Percentiles rank a stretch among this genome's conserved stretches.
Evolutionary conservation across 768 basidiomycete genomes (phyloP).

Genomic region (Gloeostereum incarnatum): DNA sequence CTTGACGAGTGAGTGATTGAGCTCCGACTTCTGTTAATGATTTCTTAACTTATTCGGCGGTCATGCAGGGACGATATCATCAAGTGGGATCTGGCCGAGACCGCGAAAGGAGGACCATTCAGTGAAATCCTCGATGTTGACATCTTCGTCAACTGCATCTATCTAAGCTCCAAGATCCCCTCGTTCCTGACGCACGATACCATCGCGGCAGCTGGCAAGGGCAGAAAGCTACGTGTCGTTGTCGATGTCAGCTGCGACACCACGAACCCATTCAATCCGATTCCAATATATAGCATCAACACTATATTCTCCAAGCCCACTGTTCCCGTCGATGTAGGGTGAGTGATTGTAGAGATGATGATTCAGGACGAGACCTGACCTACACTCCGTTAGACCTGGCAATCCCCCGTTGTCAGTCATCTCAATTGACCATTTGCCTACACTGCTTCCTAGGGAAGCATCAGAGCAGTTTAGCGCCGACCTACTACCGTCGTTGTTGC

Average conservation of each 20-base stretch:
- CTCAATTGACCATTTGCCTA: conserved; percentile 95
- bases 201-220: conserved; percentile 57
- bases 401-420: conserved; percentile 73
- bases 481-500: conserved; percentile 71
- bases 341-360: conserved; percentile 19
- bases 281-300: conserved; percentile 90
- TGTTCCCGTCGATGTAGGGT: conserved; percentile 77
- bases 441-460: conserved; percentile 87
- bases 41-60: conserved; percentile 1
- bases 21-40: background rate
- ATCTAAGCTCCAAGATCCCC: conserved; percentile 78
- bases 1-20: conserved; percentile 78
- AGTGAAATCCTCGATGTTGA: conserved; percentile 92
- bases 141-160: conserved; percentile 99
- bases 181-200: conserved; percentile 66
- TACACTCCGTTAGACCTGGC: conserved; percentile 28
- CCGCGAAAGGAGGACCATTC: conserved; percentile 94
- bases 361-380: background rate
- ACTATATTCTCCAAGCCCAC: conserved; percentile 92
- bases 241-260: conserved; percentile 99
- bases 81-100: conserved; percentile 98
- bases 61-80: conserved; percentile 81
- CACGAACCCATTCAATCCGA: conserved; percentile 95
- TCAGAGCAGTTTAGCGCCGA: conserved; percentile 92
- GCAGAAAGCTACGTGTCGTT: conserved; percentile 65